Conservation (phyloP, 305 asterid species). For the Fraxinus baroniana region DNA sequence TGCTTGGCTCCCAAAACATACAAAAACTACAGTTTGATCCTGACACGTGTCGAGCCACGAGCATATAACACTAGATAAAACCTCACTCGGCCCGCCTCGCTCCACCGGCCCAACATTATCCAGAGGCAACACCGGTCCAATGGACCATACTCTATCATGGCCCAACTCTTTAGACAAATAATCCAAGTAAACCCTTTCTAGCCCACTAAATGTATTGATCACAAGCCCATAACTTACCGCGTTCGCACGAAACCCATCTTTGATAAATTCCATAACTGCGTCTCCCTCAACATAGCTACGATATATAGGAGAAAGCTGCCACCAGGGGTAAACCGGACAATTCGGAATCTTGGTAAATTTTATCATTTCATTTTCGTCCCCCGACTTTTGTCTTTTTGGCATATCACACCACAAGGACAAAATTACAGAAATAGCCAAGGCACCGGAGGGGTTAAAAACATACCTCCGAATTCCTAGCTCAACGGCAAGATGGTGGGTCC, state of each 20-base stretch:
- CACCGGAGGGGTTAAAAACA: slow-evolving; percentile 69
- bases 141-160: slow-evolving; percentile 56
- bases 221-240: slow-evolving; percentile 48
- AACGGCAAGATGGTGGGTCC: slow-evolving; percentile 52
- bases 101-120: slow-evolving; percentile 25
- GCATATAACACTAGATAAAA: slow-evolving; percentile 20
- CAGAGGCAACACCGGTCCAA: slow-evolving; percentile 60
- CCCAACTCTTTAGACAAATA: slow-evolving; percentile 38
- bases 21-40: slow-evolving; percentile 47
- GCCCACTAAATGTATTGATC: slow-evolving; percentile 48
- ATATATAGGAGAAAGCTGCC: slow-evolving; percentile 67
- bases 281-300: slow-evolving; percentile 40
- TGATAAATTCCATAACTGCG: slow-evolving; percentile 42
- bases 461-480: slow-evolving; percentile 50
- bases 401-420: slow-evolving; percentile 47
- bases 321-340: slow-evolving; percentile 61
- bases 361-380: slow-evolving; percentile 33
- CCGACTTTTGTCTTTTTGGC: slow-evolving; percentile 31
- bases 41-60: slow-evolving; percentile 59
- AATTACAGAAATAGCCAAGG: slow-evolving; percentile 44
- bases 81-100: slow-evolving; percentile 55
- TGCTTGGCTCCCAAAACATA: slow-evolving; percentile 75
- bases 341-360: slow-evolving; percentile 37
- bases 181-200: slow-evolving; percentile 48
- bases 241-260: slow-evolving; percentile 28